phyloP scores from a whole-genome alignment of 106 monocot species.

The Acorus gramineus region DNA sequence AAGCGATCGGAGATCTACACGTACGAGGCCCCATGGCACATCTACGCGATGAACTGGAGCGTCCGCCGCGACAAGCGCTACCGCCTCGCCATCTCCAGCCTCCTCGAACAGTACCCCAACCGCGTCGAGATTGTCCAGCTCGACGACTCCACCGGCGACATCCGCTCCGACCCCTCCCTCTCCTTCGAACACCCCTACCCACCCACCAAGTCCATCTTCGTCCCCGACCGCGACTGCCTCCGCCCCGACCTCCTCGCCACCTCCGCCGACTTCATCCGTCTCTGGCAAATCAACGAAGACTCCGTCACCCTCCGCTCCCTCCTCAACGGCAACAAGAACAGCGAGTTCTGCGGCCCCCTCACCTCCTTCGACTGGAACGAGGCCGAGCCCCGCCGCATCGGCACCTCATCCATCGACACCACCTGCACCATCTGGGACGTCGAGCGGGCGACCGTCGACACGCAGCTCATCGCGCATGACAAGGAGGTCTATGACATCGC shows the following conservation, averaged over 20 bases:
- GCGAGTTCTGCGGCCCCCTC: conserved; percentile 94
- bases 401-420: conserved; percentile 87
- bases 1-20: conserved; percentile 99
- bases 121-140: conserved; percentile 95
- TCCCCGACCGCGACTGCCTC: conserved; percentile 76
- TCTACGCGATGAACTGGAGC: conserved; percentile 99
- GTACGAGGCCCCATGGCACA: conserved; percentile 95
- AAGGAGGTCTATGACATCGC: conserved; percentile 97
- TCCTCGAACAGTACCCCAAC: conserved; percentile 77
- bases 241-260: conserved; percentile 92
- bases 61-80: conserved; percentile 96
- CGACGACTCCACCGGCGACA: conserved; percentile 94
- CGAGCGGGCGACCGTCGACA: conserved; percentile 83
- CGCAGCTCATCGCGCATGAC: conserved; percentile 96
- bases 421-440: conserved; percentile 99
- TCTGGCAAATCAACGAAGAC: conserved; percentile 54
- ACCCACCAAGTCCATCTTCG: conserved; percentile 85
- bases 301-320: conserved; percentile 35
- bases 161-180: conserved; percentile 67
- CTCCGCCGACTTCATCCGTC: conserved; percentile 89
- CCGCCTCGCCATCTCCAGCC: conserved; percentile 83
- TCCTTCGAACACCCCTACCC: conserved; percentile 94
- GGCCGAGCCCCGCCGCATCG: conserved; percentile 86
- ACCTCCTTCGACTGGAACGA: conserved; percentile 99
- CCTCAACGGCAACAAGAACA: conserved; percentile 91